A percentile compares a stretch with the other conserved stretches of the same genome.
Evolutionary conservation across 192 early-diverging fungal species (phyloP).

Genomic region (Rhizoclosmatium sp.): DNA sequence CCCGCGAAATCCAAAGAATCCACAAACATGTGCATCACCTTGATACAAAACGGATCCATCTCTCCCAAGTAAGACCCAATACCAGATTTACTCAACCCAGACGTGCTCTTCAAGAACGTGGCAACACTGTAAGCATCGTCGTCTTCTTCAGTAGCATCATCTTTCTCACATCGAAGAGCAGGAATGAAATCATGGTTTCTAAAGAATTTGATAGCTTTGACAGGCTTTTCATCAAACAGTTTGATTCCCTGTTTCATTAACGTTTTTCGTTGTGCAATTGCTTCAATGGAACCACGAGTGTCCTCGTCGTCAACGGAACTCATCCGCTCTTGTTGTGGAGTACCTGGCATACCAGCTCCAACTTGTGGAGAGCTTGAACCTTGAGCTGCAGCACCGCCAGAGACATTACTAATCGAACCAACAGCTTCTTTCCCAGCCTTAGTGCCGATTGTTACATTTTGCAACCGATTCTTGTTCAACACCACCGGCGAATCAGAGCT

Average conservation of each 20-base stretch:
- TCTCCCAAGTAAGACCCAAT: slow-evolving; percentile 70
- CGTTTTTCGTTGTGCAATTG: slow-evolving; percentile 58
- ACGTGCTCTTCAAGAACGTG: slow-evolving; percentile 53
- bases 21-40: slow-evolving; percentile 69
- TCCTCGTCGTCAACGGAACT: not conserved
- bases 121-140: slow-evolving; percentile 50
- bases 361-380: not conserved
- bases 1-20: slow-evolving; percentile 63
- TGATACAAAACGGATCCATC: slow-evolving; percentile 56
- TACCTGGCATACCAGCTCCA: not conserved
- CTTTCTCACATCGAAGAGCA: not conserved
- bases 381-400: not conserved
- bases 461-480: slow-evolving; percentile 55
- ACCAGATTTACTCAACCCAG: slow-evolving; percentile 58
- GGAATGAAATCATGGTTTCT: slow-evolving; percentile 56
- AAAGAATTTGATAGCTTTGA: slow-evolving; percentile 59
- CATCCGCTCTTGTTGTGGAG: not conserved
- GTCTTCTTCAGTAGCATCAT: slow-evolving; percentile 3
- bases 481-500: slow-evolving; percentile 38
- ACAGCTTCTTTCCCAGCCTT: not conserved
- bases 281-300: slow-evolving; percentile 44
- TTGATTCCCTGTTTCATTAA: slow-evolving; percentile 50
- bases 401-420: not conserved
- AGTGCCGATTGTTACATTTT: slow-evolving; percentile 45
- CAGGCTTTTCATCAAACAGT: slow-evolving; percentile 62